phyloP scores from a whole-genome alignment of 306 rosid genomes.

The Cyclanthera cordifolia region DNA sequence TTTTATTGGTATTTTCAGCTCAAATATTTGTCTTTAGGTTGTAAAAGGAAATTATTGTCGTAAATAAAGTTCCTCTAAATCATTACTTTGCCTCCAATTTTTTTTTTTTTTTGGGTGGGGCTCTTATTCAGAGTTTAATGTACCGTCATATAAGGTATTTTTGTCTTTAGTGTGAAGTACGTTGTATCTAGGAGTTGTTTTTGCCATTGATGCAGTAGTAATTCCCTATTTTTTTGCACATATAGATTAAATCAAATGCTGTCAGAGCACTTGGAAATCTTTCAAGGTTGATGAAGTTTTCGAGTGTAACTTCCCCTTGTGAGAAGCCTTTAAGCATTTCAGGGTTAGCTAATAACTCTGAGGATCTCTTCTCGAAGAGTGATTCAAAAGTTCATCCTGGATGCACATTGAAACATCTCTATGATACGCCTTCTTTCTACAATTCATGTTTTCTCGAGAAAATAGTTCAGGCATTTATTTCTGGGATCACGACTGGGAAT shows the following conservation, averaged over 20 bases:
- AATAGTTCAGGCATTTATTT: conserved; percentile 66
- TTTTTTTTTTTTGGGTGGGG: neutral
- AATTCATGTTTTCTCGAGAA: conserved; percentile 42
- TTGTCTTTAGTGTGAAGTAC: neutral
- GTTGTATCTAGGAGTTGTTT: neutral
- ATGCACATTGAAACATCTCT: conserved; percentile 18
- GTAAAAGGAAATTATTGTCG: neutral
- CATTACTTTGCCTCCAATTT: neutral
- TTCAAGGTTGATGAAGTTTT: conserved; percentile 58
- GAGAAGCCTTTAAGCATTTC: conserved; percentile 16
- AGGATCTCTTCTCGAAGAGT: conserved; percentile 18
- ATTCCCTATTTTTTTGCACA: conserved; percentile 2
- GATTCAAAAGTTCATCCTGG: conserved; percentile 15
- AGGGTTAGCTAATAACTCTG: conserved; percentile 15
- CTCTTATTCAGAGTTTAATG: neutral
- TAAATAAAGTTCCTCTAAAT: neutral
- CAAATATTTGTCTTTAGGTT: neutral
- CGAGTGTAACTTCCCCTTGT: conserved; percentile 21
- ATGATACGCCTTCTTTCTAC: conserved; percentile 24
- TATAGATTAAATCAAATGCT: conserved; percentile 90
- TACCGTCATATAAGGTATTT: neutral
- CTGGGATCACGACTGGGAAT: conserved; percentile 73
- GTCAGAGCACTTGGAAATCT: conserved; percentile 97
- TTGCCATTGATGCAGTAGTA: neutral
- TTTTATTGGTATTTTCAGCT: neutral